Conservation (phyloP, 2,329 filamentous ascomycete species). For the Clonostachys rosea region DNA sequence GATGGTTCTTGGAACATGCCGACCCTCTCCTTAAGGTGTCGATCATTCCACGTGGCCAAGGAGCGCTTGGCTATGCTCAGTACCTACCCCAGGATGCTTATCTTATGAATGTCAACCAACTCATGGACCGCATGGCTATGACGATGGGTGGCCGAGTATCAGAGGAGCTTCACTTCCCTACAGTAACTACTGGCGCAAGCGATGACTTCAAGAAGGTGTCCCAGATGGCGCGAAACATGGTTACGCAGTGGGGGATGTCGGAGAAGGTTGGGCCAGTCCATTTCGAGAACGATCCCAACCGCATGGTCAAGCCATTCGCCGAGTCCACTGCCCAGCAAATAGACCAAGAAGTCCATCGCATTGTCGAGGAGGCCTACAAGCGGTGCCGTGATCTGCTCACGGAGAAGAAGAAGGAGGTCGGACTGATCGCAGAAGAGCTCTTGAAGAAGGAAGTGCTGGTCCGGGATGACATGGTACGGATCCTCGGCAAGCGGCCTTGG, state of each 20-base stretch:
- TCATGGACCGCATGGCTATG: conserved; percentile 99
- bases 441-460: conserved; percentile 87
- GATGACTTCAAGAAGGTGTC: conserved; percentile 99
- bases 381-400: conserved; percentile 80
- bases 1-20: conserved; percentile 96
- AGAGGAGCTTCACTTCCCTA: conserved; percentile 95
- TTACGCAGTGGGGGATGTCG: conserved; percentile 99
- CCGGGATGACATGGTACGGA: conserved; percentile 85
- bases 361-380: conserved; percentile 88
- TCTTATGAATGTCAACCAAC: conserved; percentile 89
- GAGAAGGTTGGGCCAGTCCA: conserved; percentile 89
- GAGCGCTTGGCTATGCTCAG: conserved; percentile 91
- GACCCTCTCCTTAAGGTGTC: conserved; percentile 97
- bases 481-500: conserved; percentile 81
- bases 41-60: conserved; percentile 94
- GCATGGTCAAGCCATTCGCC: conserved; percentile 90
- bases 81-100: conserved; percentile 95
- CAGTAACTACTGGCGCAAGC: conserved; percentile 88
- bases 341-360: conserved; percentile 84
- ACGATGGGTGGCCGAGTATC: conserved; percentile 92
- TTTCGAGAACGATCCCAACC: conserved; percentile 79
- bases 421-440: conserved; percentile 87
- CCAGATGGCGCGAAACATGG: conserved; percentile 92
- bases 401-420: conserved; percentile 84
- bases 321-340: conserved; percentile 92